A percentile compares a stretch with the other conserved stretches of the same genome.
These are phyloP conservation scores for Metarhizium sp. DNA, from an alignment of 2,329 filamentous ascomycete genomes.

Conservation along the genomic window DNA sequence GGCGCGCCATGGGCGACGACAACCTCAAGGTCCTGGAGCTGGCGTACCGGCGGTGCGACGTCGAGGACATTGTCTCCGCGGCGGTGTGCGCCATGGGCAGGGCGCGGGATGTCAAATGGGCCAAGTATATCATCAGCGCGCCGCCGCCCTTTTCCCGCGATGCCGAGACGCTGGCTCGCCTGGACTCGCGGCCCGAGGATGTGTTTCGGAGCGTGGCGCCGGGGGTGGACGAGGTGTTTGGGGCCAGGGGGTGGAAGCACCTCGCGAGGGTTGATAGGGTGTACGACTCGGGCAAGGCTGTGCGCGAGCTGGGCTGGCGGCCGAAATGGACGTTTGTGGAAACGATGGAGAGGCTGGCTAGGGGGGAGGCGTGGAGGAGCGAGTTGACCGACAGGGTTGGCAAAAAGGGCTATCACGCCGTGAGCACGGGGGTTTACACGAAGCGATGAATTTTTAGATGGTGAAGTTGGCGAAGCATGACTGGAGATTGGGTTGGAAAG, in stretches of 20 bases:
- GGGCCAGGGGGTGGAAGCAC: conserved; percentile 24
- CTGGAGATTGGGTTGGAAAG: too few species aligned
- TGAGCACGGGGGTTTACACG: conserved; percentile 34
- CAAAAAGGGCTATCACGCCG: conserved; percentile 34
- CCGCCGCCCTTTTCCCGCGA: conserved; percentile 29
- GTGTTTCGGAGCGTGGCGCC: conserved; percentile 20
- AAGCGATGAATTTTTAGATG: conserved; percentile 11
- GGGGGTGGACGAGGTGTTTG: conserved; percentile 20
- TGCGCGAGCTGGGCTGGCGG: conserved; percentile 31
- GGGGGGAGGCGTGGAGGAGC: conserved; percentile 29
- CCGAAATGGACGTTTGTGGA: conserved; percentile 31
- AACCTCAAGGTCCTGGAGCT: conserved; percentile 40
- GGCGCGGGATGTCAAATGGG: conserved; percentile 24
- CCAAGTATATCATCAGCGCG: conserved; percentile 33
- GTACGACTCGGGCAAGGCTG: conserved; percentile 33
- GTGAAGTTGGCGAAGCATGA: too few species aligned
- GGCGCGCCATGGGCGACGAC: conserved; percentile 25
- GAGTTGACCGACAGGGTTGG: conserved; percentile 29
- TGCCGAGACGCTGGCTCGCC: conserved; percentile 17
- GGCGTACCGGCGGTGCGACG: conserved; percentile 33
- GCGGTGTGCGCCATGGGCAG: conserved; percentile 28
- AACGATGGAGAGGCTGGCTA: conserved; percentile 22
- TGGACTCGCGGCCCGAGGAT: conserved; percentile 23
- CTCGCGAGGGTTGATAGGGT: conserved; percentile 31
- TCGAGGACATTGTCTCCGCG: conserved; percentile 33